These are phyloP conservation scores for Saccharomycopsis babjevae DNA, from an alignment of 805 yeast species.

Conservation along the genomic window DNA sequence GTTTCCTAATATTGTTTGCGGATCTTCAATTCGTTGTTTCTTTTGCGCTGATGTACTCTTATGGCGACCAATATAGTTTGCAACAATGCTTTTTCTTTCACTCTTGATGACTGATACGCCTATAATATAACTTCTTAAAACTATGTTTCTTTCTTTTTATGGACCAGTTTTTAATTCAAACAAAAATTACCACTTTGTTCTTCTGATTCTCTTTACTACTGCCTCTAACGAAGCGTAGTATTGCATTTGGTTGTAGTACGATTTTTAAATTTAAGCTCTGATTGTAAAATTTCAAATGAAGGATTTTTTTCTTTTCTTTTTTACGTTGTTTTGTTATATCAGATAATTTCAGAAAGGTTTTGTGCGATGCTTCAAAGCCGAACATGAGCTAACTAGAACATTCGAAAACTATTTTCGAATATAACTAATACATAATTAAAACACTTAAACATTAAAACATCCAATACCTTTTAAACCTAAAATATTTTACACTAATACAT, in stretches of 20 bases:
- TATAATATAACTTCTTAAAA: too few relatives aligned
- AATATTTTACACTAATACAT: too few relatives aligned
- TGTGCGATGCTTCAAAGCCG: background rate
- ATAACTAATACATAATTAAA: background rate
- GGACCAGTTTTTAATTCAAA: background rate
- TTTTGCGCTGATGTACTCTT: too few relatives aligned
- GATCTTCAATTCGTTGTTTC: too few relatives aligned
- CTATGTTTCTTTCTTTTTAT: background rate
- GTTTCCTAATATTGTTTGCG: too few relatives aligned
- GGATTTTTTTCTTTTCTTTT: constrained; percentile 4
- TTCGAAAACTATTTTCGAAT: background rate
- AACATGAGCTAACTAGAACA: background rate
- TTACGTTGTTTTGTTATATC: background rate
- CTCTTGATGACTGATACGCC: background rate
- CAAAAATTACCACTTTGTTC: too few relatives aligned
- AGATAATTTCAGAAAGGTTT: background rate
- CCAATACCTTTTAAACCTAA: too few relatives aligned
- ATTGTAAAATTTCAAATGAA: background rate
- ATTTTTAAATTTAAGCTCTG: too few relatives aligned
- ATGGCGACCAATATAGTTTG: too few relatives aligned
- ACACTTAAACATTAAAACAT: background rate
- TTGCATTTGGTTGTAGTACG: background rate
- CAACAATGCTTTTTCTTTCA: too few relatives aligned
- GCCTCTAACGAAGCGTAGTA: background rate
- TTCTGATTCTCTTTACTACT: too few relatives aligned